Base-by-base conservation (phyloP, 176 grass and related monocot genomes). In the Canna indica region DNA sequence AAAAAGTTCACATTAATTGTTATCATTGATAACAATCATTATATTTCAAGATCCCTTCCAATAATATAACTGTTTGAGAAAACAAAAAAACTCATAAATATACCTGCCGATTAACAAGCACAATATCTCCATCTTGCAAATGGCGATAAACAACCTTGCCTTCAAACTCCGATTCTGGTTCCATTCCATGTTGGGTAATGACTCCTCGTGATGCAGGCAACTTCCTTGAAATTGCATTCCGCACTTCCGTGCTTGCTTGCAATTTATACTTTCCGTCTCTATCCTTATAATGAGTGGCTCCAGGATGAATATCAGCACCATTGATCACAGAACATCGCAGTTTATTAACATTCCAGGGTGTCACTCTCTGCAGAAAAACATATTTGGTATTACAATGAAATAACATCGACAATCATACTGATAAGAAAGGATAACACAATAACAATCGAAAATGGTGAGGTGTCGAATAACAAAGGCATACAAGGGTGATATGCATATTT, bases 71-170 rank as follows among this genome's bases (percentile, higher is more conserved):
- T 35, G 15, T 6, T 27, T 39, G 14, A 54, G 50, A n/a, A 41
- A 59, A 27, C 17, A 73, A n/a, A 24, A 59, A 22, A 34, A 30
- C 46, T 74, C 48, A 68, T 72, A 60, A 30, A 34, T 71, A 69
- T 85, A 96, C 92, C 92, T 96, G 92, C 48, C 92, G 85, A 76
- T 96, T 96, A 68, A 91, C 92, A 74, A 96, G 83, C 65, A 96
- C 92, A 41, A 91, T 78, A 28, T 96, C 92, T 68, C 92, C 92
- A 79, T 96, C 83, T 75, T 76, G 83, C 72, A 96, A 76, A 78
- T 91, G 92, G 36, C 92, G 83, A 85, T 88, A 85, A 35, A 96
- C 85, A 80, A 91, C 68, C 72, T 96, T 96, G 71, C 81, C 83
- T 80, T 96, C 92, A 26, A 86, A 86, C 30, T 81, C 88, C 39